These are phyloP conservation scores for Apiotrichum sp. DNA, from an alignment of 1,284 basidiomycete species.

Conservation along the genomic window DNA sequence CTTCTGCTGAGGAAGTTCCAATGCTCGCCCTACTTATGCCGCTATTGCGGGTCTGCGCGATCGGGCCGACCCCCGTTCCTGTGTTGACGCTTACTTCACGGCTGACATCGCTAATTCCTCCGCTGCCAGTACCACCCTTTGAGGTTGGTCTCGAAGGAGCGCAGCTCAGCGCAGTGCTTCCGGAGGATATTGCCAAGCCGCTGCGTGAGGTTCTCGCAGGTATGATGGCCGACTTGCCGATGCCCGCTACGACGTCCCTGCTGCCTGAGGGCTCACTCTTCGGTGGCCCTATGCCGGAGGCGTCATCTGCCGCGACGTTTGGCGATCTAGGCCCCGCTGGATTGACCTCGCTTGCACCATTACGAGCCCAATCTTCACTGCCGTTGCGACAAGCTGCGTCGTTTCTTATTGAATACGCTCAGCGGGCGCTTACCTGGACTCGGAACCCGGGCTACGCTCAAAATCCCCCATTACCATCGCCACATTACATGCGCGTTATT, in stretches of 20 bases:
- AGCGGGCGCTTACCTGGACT: slow-evolving; percentile 13
- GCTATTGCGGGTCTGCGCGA: slow-evolving; percentile 25
- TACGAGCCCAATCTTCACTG: slow-evolving; percentile 6
- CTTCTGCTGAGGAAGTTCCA: slow-evolving; percentile 10
- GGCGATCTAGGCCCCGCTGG: neutral
- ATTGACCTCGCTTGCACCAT: neutral
- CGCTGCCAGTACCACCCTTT: slow-evolving; percentile 38
- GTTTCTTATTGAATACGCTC: slow-evolving; percentile 23
- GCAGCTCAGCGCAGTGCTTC: slow-evolving; percentile 25
- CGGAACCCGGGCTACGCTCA: slow-evolving; percentile 1
- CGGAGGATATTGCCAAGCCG: slow-evolving; percentile 29
- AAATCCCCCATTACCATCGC: slow-evolving; percentile 10
- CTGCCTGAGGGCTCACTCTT: neutral
- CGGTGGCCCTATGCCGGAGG: neutral
- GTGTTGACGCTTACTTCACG: slow-evolving; percentile 21
- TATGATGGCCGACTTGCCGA: slow-evolving; percentile 35
- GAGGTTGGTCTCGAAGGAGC: slow-evolving; percentile 40
- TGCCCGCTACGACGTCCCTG: slow-evolving; percentile 7
- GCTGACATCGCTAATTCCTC: slow-evolving; percentile 24
- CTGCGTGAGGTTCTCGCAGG: slow-evolving; percentile 33
- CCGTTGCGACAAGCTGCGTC: slow-evolving; percentile 17
- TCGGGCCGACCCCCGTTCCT: slow-evolving; percentile 8
- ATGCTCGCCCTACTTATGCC: slow-evolving; percentile 34
- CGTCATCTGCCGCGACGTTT: neutral
- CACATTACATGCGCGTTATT: slow-evolving; percentile 11